A percentile compares a stretch with the other conserved stretches of the same genome.
Conservation (phyloP, 176 grass and related monocot species). For the Triticum turgidum region DNA sequence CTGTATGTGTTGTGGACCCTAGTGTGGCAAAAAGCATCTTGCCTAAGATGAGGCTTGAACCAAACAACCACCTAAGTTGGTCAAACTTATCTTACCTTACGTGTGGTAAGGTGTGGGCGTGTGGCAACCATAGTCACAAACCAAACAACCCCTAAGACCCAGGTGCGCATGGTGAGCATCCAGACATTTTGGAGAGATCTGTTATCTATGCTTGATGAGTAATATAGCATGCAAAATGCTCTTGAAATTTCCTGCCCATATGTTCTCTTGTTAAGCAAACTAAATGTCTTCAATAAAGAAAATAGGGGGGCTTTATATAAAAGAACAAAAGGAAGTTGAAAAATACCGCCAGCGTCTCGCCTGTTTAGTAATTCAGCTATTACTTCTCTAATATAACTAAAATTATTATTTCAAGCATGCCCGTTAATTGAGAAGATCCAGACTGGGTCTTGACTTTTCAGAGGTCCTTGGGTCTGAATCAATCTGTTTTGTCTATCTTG, state of each 20-base stretch:
- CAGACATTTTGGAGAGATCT: neutral
- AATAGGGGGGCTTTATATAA: neutral
- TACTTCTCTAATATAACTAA: neutral
- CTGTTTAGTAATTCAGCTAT: neutral
- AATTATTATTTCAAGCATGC: neutral
- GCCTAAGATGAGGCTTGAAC: no score
- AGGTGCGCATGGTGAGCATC: neutral
- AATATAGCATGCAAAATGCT: neutral
- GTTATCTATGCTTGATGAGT: neutral
- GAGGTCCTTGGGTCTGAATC: neutral
- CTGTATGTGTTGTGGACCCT: no score
- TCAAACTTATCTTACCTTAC: no score
- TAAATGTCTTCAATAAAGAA: neutral
- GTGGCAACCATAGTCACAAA: no score
- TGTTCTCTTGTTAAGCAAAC: neutral
- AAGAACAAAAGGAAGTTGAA: neutral
- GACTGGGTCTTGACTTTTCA: neutral
- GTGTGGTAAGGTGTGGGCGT: no score
- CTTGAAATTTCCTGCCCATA: neutral
- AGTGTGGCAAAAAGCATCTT: no score
- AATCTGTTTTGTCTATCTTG: neutral
- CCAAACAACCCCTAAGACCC: neutral
- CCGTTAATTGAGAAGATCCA: neutral
- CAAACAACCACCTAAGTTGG: no score
- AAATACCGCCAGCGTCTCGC: neutral